These are phyloP conservation scores for Loxodes magnus DNA, from an alignment of 73 alveolate genomes.

Conservation along the genomic window DNA sequence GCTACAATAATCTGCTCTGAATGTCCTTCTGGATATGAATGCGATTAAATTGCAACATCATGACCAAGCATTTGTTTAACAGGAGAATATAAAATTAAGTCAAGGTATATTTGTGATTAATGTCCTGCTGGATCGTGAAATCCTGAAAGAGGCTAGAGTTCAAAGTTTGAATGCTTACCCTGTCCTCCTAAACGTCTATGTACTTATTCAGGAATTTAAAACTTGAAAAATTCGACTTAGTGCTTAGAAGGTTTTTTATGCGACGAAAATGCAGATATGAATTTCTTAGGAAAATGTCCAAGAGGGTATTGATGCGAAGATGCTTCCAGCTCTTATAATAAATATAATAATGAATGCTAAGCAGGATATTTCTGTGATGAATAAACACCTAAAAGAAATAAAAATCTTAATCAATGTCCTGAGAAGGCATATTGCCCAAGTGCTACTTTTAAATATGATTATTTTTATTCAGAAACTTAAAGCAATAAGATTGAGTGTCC, in stretches of 20 bases:
- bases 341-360: conserved; percentile 35
- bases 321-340: conserved; percentile 28
- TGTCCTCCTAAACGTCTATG: conserved; percentile 74
- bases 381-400: conserved; percentile 46
- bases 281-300: conserved; percentile 30
- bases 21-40: conserved; percentile 83
- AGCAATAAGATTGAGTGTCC: conserved; percentile 25
- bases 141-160: conserved; percentile 47
- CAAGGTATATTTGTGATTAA: conserved; percentile 41
- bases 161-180: conserved; percentile 36
- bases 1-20: conserved; percentile 32
- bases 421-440: conserved; percentile 57
- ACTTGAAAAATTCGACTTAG: conserved; percentile 34
- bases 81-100: conserved; percentile 51
- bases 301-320: conserved; percentile 57
- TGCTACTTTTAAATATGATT: conserved; percentile 37
- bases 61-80: conserved; percentile 69
- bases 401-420: conserved; percentile 50
- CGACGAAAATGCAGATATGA: conserved; percentile 43
- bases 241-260: conserved; percentile 74
- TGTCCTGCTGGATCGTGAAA: conserved; percentile 72
- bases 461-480: conserved; percentile 15
- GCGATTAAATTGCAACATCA: conserved; percentile 56
- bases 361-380: conserved; percentile 55
- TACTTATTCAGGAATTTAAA: conserved; percentile 32